Evolutionary conservation across 371 early-diverging fungal species (phyloP), one percentile per base, ranked within the genome.

Genomic region (Pancytospora philotis): DNA sequence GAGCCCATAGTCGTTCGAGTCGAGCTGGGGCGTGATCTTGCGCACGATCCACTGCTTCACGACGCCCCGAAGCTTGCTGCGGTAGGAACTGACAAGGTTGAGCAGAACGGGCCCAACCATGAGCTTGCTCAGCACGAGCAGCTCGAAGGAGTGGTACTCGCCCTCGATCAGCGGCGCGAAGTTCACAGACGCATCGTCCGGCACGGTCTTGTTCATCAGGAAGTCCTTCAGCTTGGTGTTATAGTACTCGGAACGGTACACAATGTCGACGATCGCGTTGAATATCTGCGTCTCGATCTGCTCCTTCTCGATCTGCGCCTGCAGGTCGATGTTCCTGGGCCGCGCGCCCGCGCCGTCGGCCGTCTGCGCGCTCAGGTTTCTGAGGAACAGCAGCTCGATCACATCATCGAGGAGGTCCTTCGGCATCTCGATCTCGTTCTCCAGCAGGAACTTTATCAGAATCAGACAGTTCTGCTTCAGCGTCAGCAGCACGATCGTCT

Each of bases 131-230:
- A 76, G 49, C 35, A 69, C 63, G 48, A 50, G 39, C 4, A 76
- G 72, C 36, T 76, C 76, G 37, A 68, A 72, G 1, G 73, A 72
- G 48, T 66, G 69, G 45, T 48, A 72, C 30, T 39, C 1, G 1
- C 34, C 10, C n/a, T 19, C 32, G 22, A 56, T 48, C 0, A 72
- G n/a, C 30, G 49, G 4, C 3, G 73, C 61, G 19, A 76, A 52
- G 34, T 69, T 68, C 13, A 72, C 72, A 59, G 65, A 69, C 19
- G 68, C 39, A 2, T 65, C 35, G 60, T 76, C 73, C 6, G 76
- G 66, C 13, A 72, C 66, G 13, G 59, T 63, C 19, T 68, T 53
- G 8, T 62, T 41, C 4, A 25, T 31, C 4, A 75, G 16, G 39
- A 28, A 62, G 10, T 45, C 3, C 27, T 45, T n/a, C 3, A 75